Conservation (phyloP, 345 rosid species). For the Adansonia digitata region DNA sequence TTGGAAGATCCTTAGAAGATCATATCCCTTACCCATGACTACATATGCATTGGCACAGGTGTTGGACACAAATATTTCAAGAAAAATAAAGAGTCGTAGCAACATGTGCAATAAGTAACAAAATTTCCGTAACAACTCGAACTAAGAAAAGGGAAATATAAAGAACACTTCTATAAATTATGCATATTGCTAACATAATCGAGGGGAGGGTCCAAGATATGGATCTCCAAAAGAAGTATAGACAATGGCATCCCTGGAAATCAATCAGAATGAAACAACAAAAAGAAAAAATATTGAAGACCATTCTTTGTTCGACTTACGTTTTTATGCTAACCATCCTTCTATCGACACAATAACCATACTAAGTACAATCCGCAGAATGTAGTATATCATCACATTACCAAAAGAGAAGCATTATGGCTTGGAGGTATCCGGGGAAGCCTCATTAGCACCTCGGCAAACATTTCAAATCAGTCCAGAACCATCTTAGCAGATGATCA, state of each 20-base stretch:
- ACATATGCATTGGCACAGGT: no score
- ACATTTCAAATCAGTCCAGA: neutral
- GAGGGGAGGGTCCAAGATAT: neutral
- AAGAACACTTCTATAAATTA: neutral
- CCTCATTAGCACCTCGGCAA: neutral
- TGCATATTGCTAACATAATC: neutral
- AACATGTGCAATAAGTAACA: neutral
- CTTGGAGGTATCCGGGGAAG: neutral
- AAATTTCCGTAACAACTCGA: neutral
- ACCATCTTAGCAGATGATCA: neutral
- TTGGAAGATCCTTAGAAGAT: no score
- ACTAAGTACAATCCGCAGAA: neutral
- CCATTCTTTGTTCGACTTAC: neutral
- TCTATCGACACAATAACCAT: constrained; percentile 3
- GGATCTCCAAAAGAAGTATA: neutral
- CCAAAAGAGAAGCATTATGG: neutral
- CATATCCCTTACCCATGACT: no score
- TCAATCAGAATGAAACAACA: neutral
- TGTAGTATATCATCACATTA: neutral
- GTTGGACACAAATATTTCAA: no score
- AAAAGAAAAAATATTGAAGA: neutral
- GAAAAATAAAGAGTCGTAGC: no score
- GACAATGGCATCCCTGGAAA: neutral
- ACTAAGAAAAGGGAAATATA: neutral
- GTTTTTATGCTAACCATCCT: neutral